Percentiles rank a stretch among this genome's conserved stretches.
Evolutionary conservation across 192 early-diverging fungal genomes (phyloP).

Genomic region (Oehlia diaphana): DNA sequence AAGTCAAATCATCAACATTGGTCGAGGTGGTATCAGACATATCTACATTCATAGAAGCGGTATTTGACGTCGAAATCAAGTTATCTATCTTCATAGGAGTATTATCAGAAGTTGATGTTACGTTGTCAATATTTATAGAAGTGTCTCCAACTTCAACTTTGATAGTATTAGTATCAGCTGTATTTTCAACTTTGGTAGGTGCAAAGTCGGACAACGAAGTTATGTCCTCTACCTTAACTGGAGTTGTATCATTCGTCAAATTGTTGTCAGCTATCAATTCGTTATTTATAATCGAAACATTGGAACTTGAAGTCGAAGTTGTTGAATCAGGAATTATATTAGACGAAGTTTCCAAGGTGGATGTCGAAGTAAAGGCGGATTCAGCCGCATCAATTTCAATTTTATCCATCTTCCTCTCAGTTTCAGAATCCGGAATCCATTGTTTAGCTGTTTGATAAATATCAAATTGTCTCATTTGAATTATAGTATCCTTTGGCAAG

Average conservation of each 20-base stretch:
- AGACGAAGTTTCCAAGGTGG: not conserved
- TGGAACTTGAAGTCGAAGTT: not conserved
- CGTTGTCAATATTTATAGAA: not conserved
- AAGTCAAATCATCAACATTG: no score
- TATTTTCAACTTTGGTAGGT: not conserved
- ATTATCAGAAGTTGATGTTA: no score
- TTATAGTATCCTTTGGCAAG: not conserved
- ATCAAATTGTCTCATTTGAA: constrained; percentile 9
- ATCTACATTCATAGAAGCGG: no score
- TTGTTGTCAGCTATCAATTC: not conserved
- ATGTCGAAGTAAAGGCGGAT: not conserved
- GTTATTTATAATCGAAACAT: not conserved
- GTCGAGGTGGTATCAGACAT: no score
- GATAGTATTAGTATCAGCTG: not conserved
- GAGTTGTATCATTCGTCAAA: not conserved
- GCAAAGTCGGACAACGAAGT: not conserved
- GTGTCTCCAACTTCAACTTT: not conserved
- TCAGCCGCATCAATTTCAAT: not conserved
- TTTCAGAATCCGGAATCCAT: not conserved
- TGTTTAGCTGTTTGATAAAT: not conserved
- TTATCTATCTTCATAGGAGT: no score
- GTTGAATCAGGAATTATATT: not conserved
- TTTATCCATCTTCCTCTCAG: not conserved
- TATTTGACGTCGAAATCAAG: no score
- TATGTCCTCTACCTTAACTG: not conserved